Percentiles rank a stretch among this genome's conserved stretches.
These are phyloP conservation scores for Parastagonospora nodorum DNA, from an alignment of 2,329 filamentous ascomycete genomes.

Conservation along the genomic window DNA sequence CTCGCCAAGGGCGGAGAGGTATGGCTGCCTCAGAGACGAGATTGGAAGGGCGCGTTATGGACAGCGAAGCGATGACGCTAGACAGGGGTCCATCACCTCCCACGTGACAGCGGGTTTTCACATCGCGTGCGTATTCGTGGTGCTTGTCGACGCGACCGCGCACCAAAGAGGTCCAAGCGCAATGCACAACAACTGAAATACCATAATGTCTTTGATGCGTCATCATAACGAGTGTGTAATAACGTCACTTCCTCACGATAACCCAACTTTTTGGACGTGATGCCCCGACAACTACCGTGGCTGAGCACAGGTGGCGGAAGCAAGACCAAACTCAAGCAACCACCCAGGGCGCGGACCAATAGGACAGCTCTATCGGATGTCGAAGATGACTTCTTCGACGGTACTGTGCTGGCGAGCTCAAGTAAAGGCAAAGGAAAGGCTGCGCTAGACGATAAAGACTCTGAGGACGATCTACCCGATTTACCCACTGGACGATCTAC, in stretches of 20 bases:
- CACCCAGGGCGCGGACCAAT: conserved; percentile 15
- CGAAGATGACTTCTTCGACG: conserved; percentile 36
- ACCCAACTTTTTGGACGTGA: conserved; percentile 29
- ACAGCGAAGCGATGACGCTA: conserved; percentile 24
- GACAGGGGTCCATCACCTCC: conserved; percentile 9
- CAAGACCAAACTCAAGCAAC: conserved; percentile 20
- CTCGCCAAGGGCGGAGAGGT: conserved; percentile 21
- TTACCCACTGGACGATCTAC: conserved; percentile 11
- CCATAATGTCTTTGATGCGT: neutral
- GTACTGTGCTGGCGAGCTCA: conserved; percentile 21
- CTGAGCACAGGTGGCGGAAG: conserved; percentile 42
- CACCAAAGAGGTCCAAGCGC: neutral
- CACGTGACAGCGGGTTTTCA: conserved; percentile 34
- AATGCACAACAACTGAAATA: neutral
- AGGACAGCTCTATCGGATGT: conserved; percentile 13
- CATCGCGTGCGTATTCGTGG: conserved; percentile 14
- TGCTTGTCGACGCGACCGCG: conserved; percentile 4
- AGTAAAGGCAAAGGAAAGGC: conserved; percentile 26
- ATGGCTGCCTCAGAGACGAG: conserved; percentile 10
- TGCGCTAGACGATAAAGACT: conserved; percentile 5
- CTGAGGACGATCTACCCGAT: conserved; percentile 24
- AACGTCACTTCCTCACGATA: neutral
- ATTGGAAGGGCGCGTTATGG: conserved; percentile 31
- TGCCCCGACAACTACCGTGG: conserved; percentile 62
- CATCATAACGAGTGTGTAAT: neutral